These are phyloP conservation scores for Basidioascus undulatus DNA, from an alignment of 768 basidiomycete genomes.

Conservation along the genomic window DNA sequence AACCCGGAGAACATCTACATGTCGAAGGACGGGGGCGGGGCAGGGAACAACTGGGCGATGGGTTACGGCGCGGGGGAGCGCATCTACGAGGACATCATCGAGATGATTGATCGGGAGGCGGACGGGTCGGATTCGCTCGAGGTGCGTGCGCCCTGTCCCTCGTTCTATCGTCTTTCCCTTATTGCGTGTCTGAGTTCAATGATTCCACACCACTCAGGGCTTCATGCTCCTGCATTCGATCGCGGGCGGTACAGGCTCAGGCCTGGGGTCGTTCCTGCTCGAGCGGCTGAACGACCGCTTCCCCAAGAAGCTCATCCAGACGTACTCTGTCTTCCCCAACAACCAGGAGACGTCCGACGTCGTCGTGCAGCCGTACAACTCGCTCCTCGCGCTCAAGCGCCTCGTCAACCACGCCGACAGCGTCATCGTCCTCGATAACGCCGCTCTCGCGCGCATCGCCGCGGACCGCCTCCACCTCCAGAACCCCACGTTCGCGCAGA, in stretches of 20 bases:
- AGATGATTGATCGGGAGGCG: conserved; percentile 95
- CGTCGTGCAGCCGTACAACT: conserved; percentile 97
- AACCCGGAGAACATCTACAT: conserved; percentile 96
- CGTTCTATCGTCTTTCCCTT: neutral
- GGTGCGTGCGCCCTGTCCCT: conserved; percentile 24
- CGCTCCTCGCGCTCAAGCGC: conserved; percentile 71
- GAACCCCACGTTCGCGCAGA: conserved; percentile 56
- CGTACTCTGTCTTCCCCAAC: conserved; percentile 95
- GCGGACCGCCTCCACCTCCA: conserved; percentile 74
- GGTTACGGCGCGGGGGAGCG: conserved; percentile 75
- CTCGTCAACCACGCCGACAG: conserved; percentile 90
- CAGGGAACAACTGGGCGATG: conserved; percentile 92
- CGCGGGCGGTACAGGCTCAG: conserved; percentile 94
- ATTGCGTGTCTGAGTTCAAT: neutral
- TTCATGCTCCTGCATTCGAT: conserved; percentile 99
- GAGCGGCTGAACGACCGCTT: conserved; percentile 93
- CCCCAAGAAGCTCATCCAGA: conserved; percentile 96
- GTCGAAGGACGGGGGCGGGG: conserved; percentile 92
- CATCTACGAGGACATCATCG: conserved; percentile 89
- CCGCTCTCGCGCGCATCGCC: conserved; percentile 73
- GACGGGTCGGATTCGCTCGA: conserved; percentile 93
- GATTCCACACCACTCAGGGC: conserved; percentile 33
- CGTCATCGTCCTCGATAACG: conserved; percentile 91
- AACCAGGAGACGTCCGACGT: conserved; percentile 69
- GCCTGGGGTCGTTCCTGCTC: conserved; percentile 89